Evolutionary conservation across 192 early-diverging fungal species (phyloP).

Genomic region (Umbelopsis vinacea): DNA sequence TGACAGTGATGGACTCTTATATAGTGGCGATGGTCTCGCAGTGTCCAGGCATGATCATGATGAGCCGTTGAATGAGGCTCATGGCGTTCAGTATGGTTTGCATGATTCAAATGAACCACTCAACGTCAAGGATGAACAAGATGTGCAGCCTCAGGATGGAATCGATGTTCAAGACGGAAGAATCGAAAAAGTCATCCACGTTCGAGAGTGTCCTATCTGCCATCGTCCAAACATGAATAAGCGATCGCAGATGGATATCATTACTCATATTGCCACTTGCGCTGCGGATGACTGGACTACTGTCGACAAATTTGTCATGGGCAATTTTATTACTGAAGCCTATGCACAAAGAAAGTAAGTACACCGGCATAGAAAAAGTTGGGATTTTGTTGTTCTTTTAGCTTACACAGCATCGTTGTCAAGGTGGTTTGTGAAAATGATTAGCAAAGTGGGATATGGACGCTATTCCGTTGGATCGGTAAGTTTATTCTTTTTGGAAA

Average conservation of each 20-base stretch:
- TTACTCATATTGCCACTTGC: conserved; percentile 71
- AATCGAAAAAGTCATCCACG: conserved; percentile 58
- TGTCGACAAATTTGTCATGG: conserved; percentile 67
- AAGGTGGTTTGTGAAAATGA: conserved; percentile 33
- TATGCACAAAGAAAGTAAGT: conserved; percentile 70
- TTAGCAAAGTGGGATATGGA: conserved; percentile 32
- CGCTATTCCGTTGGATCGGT: conserved; percentile 37
- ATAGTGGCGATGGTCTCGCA: neutral
- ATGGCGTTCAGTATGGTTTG: neutral
- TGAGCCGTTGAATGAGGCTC: conserved; percentile 18
- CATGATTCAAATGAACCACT: neutral
- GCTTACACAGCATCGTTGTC: neutral
- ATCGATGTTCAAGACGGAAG: conserved; percentile 16
- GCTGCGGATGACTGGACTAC: conserved; percentile 60
- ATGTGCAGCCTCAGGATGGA: conserved; percentile 20
- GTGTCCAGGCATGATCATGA: neutral
- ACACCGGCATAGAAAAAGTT: neutral
- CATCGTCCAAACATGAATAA: conserved; percentile 46
- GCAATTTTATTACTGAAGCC: conserved; percentile 71
- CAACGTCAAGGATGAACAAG: neutral
- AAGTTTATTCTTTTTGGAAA: neutral
- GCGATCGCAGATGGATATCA: conserved; percentile 61
- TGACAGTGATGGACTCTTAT: neutral
- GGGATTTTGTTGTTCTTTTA: neutral
- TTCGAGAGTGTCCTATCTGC: conserved; percentile 71